phyloP scores from a whole-genome alignment of 1,139 yeast genomes.

The Lodderomyces jiufengensis region DNA sequence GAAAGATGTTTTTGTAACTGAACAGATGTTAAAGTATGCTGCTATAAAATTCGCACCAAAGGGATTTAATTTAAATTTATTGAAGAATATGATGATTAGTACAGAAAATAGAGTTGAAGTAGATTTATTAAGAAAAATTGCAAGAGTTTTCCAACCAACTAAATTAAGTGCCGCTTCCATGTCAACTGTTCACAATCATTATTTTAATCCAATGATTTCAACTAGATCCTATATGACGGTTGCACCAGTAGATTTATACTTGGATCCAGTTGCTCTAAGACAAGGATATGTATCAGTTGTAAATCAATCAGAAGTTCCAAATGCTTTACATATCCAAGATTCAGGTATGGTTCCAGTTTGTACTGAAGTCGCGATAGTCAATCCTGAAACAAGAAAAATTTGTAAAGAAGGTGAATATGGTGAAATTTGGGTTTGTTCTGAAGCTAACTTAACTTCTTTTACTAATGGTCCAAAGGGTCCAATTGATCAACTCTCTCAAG shows the following conservation, averaged over 20 bases:
- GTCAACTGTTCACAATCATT: conserved; percentile 75
- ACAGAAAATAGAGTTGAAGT: conserved; percentile 73
- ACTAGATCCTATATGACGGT: conserved; percentile 85
- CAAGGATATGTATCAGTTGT: conserved; percentile 84
- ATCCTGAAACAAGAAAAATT: conserved; percentile 78
- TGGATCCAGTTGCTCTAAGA: conserved; percentile 84
- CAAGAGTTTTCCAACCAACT: conserved; percentile 61
- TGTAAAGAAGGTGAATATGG: conserved; percentile 96
- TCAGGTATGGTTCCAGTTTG: conserved; percentile 96
- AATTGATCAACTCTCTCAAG: conserved; percentile 31
- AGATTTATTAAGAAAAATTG: conserved; percentile 55
- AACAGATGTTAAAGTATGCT: conserved; percentile 79
- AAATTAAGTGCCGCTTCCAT: conserved; percentile 68
- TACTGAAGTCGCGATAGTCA: conserved; percentile 90
- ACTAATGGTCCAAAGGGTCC: conserved; percentile 55
- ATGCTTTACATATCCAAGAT: conserved; percentile 79
- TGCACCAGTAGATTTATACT: conserved; percentile 81
- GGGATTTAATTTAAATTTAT: conserved; percentile 58
- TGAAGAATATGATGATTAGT: conserved; percentile 82
- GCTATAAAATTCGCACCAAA: conserved; percentile 60
- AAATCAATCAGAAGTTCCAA: conserved; percentile 64
- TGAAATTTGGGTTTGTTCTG: conserved; percentile 94
- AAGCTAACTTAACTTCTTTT: conserved; percentile 68
- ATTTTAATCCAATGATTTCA: conserved; percentile 77
- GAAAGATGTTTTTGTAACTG: conserved; percentile 82